Base-by-base conservation (phyloP, 1,139 yeast genomes). In the Lodderomyces margitis region DNA sequence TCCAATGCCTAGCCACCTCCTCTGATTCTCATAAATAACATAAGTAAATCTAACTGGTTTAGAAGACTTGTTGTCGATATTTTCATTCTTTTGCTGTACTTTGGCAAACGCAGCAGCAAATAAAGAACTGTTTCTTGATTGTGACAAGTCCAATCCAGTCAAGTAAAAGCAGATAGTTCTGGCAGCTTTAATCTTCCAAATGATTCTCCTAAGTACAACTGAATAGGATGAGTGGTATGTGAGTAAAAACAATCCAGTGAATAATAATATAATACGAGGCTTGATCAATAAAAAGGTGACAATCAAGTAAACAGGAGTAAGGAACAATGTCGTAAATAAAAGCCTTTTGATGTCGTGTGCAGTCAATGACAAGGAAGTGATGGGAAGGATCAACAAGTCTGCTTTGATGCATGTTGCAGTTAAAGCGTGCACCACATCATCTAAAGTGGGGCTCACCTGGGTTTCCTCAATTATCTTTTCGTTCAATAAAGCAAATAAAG, bases 1-100 rank as follows among this genome's bases (percentile, higher is more conserved):
- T 10, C 98, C 98, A 54, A 92, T 87, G 9, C 98, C 98, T 36
- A 92, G 72, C 98, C 98, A 92, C 54, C 95, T 81, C 57, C 98
- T 80, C 65, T 92, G 98, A 61, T 92, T 92, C 62, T 92, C 98
- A 62, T 83, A 89, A n/a, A 92, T 73, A 2, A 88, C 96, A 61
- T 87, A 92, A 5, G 97, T 88, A 60, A 91, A 92, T 47, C 91
- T 70, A 20, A 87, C 91, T 4, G 95, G 87, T 49, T 80, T 80
- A 43, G 62, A 59, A 19, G 50, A 46, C 37, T 47, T 50, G 9
- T 48, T 44, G 12, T 58, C 52, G 28, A 56, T 53, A 23, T 20
- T 37, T 25, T 37, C 38, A 5, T 73, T 75, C 23, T 74, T 74
- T 48, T 66, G 69, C 53, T 78, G 82, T 25, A 79, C 83, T 50